Percentiles rank a stretch among this genome's conserved stretches.
Conservation (phyloP, 2,329 filamentous ascomycete genomes). For the Sphaerulina populicola region DNA sequence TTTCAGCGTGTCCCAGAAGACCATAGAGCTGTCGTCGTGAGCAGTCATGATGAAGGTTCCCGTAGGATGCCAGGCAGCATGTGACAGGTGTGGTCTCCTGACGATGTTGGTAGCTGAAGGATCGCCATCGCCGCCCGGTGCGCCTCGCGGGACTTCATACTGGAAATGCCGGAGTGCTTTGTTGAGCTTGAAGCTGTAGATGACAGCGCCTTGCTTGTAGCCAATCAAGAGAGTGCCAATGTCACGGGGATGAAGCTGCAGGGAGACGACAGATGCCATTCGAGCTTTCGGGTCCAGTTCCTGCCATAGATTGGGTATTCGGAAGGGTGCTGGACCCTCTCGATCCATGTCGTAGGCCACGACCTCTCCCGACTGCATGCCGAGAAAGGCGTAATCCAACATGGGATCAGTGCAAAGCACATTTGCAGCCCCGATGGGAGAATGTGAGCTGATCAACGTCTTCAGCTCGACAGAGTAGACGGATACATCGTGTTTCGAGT, state of each 20-base stretch:
- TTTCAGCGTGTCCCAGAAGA: constrained; percentile 76
- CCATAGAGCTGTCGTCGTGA: constrained; percentile 83
- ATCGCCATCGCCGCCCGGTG: constrained; percentile 68
- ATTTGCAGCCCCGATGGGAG: constrained; percentile 67
- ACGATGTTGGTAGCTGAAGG: constrained; percentile 52
- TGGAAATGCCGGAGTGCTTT: constrained; percentile 68
- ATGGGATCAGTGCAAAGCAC: constrained; percentile 75
- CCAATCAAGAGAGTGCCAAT: constrained; percentile 84
- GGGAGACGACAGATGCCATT: constrained; percentile 58
- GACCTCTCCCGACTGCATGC: constrained; percentile 59
- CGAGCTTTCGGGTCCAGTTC: constrained; percentile 61
- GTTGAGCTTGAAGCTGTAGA: constrained; percentile 94
- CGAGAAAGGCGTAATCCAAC: constrained; percentile 87
- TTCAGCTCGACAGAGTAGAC: constrained; percentile 73
- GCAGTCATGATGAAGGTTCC: constrained; percentile 81
- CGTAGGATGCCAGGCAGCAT: constrained; percentile 89
- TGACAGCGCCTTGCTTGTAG: constrained; percentile 78
- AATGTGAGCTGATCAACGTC: constrained; percentile 57
- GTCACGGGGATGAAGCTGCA: constrained; percentile 83
- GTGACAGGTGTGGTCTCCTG: constrained; percentile 66
- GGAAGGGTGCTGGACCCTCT: constrained; percentile 65
- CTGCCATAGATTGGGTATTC: constrained; percentile 79
- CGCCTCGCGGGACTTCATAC: constrained; percentile 72
- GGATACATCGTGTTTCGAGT: constrained; percentile 74
- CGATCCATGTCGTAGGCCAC: constrained; percentile 90